A percentile compares a stretch with the other conserved stretches of the same genome.
phyloP scores from a whole-genome alignment of 495 filamentous ascomycete species.

The Aspergillus coremiiformis region DNA sequence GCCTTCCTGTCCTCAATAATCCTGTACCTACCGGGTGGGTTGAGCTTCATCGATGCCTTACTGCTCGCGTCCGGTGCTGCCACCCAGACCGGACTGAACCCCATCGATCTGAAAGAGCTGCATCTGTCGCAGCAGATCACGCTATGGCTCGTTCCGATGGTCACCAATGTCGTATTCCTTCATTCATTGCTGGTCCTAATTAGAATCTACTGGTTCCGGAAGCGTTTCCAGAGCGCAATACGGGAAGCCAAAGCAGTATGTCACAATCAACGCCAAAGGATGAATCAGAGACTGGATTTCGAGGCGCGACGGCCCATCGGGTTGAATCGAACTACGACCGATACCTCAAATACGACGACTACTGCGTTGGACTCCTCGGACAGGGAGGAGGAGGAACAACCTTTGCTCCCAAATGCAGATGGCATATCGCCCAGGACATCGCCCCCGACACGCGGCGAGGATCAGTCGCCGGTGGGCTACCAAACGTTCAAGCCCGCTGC shows the following conservation, averaged over 20 bases:
- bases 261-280: slow-evolving; percentile 15
- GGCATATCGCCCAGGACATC: not conserved
- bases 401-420: slow-evolving; percentile 15
- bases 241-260: slow-evolving; percentile 33
- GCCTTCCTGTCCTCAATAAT: slow-evolving; percentile 61
- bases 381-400: not conserved
- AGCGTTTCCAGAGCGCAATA: slow-evolving; percentile 59
- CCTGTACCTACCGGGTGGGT: slow-evolving; percentile 46
- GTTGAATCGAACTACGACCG: not conserved
- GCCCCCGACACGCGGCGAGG: not conserved
- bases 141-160: slow-evolving; percentile 55
- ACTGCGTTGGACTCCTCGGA: not conserved
- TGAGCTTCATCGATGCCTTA: slow-evolving; percentile 77
- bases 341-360: not conserved
- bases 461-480: not conserved
- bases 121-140: slow-evolving; percentile 63
- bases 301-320: slow-evolving; percentile 7
- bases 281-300: slow-evolving; percentile 45
- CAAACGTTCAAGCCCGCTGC: slow-evolving; percentile 4
- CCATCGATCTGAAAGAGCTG: slow-evolving; percentile 61
- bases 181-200: slow-evolving; percentile 75
- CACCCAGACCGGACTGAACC: slow-evolving; percentile 81
- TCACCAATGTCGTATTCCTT: slow-evolving; percentile 77
- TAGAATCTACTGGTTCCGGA: slow-evolving; percentile 90
- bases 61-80: slow-evolving; percentile 69